phyloP scores from a whole-genome alignment of 352 stramenopile genomes.

The Phytophthora litchii region DNA sequence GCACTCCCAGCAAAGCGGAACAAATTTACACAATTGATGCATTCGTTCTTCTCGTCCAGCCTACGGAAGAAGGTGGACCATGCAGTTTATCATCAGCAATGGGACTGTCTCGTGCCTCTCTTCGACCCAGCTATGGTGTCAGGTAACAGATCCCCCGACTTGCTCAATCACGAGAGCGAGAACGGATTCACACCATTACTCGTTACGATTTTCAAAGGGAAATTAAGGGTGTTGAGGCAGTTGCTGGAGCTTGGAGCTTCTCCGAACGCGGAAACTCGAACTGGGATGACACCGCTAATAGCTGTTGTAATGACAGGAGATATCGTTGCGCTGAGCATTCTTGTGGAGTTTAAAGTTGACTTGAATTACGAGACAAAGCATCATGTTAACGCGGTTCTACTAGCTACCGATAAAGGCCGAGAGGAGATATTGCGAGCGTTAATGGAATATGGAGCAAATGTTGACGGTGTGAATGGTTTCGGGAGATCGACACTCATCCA shows the following conservation, averaged over 20 bases:
- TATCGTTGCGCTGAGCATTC: constrained; percentile 49
- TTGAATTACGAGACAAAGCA: constrained; percentile 43
- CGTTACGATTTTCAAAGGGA: constrained; percentile 46
- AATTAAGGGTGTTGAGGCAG: constrained; percentile 42
- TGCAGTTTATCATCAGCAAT: constrained; percentile 46
- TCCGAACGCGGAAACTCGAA: constrained; percentile 43
- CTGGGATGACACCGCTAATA: constrained; percentile 60
- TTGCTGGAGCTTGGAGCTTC: constrained; percentile 58
- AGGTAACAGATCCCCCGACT: constrained; percentile 9
- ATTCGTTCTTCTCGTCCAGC: constrained; percentile 35
- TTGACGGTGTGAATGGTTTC: constrained; percentile 35
- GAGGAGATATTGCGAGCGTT: constrained; percentile 42
- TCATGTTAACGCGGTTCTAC: constrained; percentile 41
- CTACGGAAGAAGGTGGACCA: constrained; percentile 53
- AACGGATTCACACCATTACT: constrained; percentile 64
- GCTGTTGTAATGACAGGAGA: constrained; percentile 52
- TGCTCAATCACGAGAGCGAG: constrained; percentile 60
- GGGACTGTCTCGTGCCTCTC: constrained; percentile 44
- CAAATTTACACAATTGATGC: constrained; percentile 39
- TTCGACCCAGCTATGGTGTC: constrained; percentile 33
- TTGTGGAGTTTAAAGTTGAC: constrained; percentile 52
- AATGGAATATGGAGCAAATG: constrained; percentile 42
- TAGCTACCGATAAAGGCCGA: constrained; percentile 62
- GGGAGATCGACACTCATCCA: constrained; percentile 55
- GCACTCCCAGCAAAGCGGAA: constrained; percentile 42